Conservation (phyloP, 2,329 filamentous ascomycete genomes). For the Aspergillus aculeatinus region DNA sequence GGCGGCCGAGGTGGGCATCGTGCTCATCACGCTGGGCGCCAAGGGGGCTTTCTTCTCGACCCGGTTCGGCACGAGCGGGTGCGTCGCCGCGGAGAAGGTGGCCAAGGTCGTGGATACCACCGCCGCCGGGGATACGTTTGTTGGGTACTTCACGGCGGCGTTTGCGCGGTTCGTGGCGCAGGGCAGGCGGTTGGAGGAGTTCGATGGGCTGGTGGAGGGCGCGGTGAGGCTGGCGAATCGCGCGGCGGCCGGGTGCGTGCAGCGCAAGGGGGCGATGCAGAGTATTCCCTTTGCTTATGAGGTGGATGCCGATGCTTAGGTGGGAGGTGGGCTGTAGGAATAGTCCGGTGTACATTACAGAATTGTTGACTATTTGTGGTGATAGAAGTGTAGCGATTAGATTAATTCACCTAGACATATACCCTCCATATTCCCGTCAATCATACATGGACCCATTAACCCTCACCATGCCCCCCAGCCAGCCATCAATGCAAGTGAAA, state of each 20-base stretch:
- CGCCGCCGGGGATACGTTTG: slow-evolving; percentile 91
- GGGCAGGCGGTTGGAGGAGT: slow-evolving; percentile 77
- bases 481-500: not conserved
- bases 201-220: slow-evolving; percentile 46
- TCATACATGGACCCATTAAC: no score
- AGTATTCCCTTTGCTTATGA: slow-evolving; percentile 52
- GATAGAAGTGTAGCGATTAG: no score
- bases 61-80: slow-evolving; percentile 45
- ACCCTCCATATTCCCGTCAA: no score
- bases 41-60: slow-evolving; percentile 70
- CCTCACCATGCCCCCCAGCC: no score
- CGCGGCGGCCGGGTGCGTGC: slow-evolving; percentile 47
- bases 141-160: slow-evolving; percentile 52
- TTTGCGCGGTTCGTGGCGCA: slow-evolving; percentile 1
- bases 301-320: slow-evolving; percentile 17
- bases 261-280: slow-evolving; percentile 48
- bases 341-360: no score
- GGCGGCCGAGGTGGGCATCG: slow-evolving; percentile 65
- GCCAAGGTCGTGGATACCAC: slow-evolving; percentile 83
- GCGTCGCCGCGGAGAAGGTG: slow-evolving; percentile 63
- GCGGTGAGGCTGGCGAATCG: slow-evolving; percentile 44
- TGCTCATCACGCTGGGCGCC: slow-evolving; percentile 81
- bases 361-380: no score
- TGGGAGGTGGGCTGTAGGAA: no score
- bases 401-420: no score